phyloP scores from a whole-genome alignment of 2,329 filamentous ascomycete species.

The Aspergillus intermedius region DNA sequence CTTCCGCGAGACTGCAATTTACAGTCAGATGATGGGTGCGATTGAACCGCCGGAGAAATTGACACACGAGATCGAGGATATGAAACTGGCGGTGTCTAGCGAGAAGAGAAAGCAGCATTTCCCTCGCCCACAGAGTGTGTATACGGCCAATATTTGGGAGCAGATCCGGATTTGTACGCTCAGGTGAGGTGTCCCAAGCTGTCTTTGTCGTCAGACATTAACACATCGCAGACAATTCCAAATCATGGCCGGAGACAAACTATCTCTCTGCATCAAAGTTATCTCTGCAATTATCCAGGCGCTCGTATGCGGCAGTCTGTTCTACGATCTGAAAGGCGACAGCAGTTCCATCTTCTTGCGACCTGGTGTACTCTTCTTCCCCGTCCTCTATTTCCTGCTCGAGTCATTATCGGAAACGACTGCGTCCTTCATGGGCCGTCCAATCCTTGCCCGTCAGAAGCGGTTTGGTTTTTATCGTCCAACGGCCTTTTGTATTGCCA shows the following conservation, averaged over 20 bases:
- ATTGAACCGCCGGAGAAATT: constrained; percentile 26
- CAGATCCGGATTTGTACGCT: constrained; percentile 45
- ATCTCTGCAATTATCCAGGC: constrained; percentile 33
- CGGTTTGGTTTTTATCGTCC: constrained; percentile 61
- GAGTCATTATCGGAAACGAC: constrained; percentile 55
- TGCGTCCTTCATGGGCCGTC: constrained; percentile 54
- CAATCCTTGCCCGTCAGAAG: constrained; percentile 62
- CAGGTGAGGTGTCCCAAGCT: constrained; percentile 10
- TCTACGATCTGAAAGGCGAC: constrained; percentile 47
- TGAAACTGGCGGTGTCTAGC: constrained; percentile 20
- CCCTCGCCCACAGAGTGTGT: constrained; percentile 24
- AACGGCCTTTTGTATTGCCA: constrained; percentile 51
- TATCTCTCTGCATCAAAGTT: constrained; percentile 44
- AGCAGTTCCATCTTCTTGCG: constrained; percentile 50
- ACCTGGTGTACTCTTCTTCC: constrained; percentile 55
- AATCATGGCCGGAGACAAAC: constrained; percentile 48
- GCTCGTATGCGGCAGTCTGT: constrained; percentile 42
- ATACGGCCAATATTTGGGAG: constrained; percentile 24
- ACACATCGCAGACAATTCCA: constrained; percentile 40
- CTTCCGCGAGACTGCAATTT: constrained; percentile 49
- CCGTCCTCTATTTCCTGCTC: constrained; percentile 55
- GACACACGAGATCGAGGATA: constrained; percentile 22
- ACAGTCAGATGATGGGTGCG: constrained; percentile 46
- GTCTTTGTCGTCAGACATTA: not conserved
- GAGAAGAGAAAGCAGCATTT: constrained; percentile 28